Evolutionary conservation across 805 yeast species (phyloP).

Genomic region (Novakomyces olei): DNA sequence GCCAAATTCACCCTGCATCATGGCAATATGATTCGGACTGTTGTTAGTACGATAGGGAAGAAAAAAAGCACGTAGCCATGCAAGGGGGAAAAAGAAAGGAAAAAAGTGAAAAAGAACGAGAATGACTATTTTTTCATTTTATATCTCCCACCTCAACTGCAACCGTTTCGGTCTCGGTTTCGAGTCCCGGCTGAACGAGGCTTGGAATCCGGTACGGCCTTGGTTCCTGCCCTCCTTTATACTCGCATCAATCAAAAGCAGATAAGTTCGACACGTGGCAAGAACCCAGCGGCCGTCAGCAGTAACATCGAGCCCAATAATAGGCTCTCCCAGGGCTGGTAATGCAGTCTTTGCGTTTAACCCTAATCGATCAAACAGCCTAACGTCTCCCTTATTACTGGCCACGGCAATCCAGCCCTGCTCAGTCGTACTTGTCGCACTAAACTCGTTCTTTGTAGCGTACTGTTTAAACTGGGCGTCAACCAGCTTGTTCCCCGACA

Average conservation of each 20-base stretch:
- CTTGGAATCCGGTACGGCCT: slow-evolving; percentile 40
- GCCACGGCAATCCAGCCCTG: slow-evolving; percentile 59
- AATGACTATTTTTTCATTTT: background rate
- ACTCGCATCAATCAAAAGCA: slow-evolving; percentile 45
- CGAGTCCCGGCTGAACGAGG: slow-evolving; percentile 37
- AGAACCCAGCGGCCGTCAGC: slow-evolving; percentile 64
- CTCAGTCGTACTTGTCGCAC: slow-evolving; percentile 46
- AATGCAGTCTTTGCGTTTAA: slow-evolving; percentile 52
- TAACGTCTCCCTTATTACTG: slow-evolving; percentile 49
- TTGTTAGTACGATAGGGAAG: too few species aligned
- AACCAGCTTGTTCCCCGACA: slow-evolving; percentile 36
- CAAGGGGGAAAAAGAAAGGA: too few species aligned
- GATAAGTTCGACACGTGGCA: slow-evolving; percentile 54
- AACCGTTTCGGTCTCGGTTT: slow-evolving; percentile 52
- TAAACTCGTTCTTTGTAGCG: slow-evolving; percentile 33
- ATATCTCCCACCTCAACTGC: slow-evolving; percentile 18
- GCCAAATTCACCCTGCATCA: slow-evolving; percentile 29
- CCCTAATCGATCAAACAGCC: slow-evolving; percentile 53
- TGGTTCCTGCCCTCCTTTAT: slow-evolving; percentile 39
- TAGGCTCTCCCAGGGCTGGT: slow-evolving; percentile 65
- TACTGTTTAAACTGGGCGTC: slow-evolving; percentile 32
- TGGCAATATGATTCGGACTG: slow-evolving; percentile 52
- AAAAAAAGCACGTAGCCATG: too few species aligned
- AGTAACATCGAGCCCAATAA: slow-evolving; percentile 45
- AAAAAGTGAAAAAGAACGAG: background rate